Conservation (phyloP, 306 rosid genomes). For the Pachyrhizus erosus region DNA sequence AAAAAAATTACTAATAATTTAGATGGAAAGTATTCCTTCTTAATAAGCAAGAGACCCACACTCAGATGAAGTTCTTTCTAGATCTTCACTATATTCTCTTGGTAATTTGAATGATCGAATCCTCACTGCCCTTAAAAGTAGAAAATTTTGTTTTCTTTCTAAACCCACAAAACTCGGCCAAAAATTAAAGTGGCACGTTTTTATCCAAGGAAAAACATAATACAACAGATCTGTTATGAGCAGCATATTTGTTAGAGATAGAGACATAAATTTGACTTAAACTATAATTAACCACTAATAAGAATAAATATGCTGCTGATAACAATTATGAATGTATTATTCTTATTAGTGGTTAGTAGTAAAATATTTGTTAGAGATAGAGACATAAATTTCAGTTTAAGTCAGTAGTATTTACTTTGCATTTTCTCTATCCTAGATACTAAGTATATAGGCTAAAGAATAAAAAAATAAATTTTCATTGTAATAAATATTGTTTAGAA, state of each 20-base stretch:
- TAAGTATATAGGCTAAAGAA: neutral
- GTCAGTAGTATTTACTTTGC: neutral
- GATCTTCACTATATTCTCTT: neutral
- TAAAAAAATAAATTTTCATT: neutral
- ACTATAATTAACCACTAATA: neutral
- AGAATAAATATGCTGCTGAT: too few species aligned
- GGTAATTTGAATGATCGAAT: too few species aligned
- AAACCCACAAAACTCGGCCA: neutral
- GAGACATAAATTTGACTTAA: slow-evolving; percentile 1
- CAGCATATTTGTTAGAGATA: neutral
- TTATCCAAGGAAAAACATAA: neutral
- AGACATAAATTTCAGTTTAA: slow-evolving; percentile 11
- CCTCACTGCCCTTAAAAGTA: neutral
- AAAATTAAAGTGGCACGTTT: neutral
- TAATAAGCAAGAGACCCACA: neutral
- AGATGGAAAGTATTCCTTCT: neutral
- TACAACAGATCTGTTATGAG: neutral
- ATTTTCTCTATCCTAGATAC: neutral
- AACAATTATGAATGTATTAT: too few species aligned
- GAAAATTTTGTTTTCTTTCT: neutral
- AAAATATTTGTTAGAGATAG: neutral
- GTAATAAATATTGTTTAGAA: neutral
- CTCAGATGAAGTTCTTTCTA: neutral
- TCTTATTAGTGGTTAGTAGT: too few species aligned
- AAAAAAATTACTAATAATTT: neutral